Conservation (phyloP, 768 basidiomycete species). For the Suillus hirtellus region DNA sequence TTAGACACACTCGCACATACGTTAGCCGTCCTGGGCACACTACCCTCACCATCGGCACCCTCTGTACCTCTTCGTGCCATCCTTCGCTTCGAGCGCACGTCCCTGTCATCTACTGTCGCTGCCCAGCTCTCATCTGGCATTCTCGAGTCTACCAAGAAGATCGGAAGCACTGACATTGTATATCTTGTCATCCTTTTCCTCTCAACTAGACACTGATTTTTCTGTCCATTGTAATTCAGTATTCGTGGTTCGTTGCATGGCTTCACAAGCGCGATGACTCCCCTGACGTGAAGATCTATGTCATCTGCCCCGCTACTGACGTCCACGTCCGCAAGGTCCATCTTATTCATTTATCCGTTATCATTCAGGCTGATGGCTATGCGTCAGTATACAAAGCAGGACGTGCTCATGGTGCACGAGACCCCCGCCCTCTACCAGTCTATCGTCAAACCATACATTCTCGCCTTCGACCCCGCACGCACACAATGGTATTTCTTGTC, state of each 20-base stretch:
- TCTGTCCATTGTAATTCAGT: slow-evolving; percentile 44
- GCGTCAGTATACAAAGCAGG: slow-evolving; percentile 73
- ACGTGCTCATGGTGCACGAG: slow-evolving; percentile 72
- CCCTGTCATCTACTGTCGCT: slow-evolving; percentile 48
- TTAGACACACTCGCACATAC: slow-evolving; percentile 39
- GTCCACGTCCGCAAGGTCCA: slow-evolving; percentile 82
- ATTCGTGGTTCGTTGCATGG: slow-evolving; percentile 81
- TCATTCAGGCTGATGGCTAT: not conserved
- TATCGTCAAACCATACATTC: slow-evolving; percentile 79
- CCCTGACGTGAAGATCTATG: slow-evolving; percentile 79
- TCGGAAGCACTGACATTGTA: slow-evolving; percentile 71
- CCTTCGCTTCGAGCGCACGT: slow-evolving; percentile 76
- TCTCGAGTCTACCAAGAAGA: slow-evolving; percentile 45
- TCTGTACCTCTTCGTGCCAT: slow-evolving; percentile 52
- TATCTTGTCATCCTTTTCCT: slow-evolving; percentile 20
- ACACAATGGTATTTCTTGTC: slow-evolving; percentile 67
- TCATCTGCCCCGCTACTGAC: slow-evolving; percentile 88
- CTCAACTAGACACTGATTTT: slow-evolving; percentile 7
- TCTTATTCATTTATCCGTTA: not conserved
- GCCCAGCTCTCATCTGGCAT: slow-evolving; percentile 38
- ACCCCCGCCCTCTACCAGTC: slow-evolving; percentile 74
- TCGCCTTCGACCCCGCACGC: slow-evolving; percentile 69
- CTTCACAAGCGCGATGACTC: slow-evolving; percentile 36
- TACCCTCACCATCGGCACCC: slow-evolving; percentile 35
- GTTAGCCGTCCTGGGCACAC: slow-evolving; percentile 71